Evolutionary conservation across 495 filamentous ascomycete species (phyloP), one percentile per base, ranked within the genome.

Genomic region (Podospora bellae-mahoneyi): DNA sequence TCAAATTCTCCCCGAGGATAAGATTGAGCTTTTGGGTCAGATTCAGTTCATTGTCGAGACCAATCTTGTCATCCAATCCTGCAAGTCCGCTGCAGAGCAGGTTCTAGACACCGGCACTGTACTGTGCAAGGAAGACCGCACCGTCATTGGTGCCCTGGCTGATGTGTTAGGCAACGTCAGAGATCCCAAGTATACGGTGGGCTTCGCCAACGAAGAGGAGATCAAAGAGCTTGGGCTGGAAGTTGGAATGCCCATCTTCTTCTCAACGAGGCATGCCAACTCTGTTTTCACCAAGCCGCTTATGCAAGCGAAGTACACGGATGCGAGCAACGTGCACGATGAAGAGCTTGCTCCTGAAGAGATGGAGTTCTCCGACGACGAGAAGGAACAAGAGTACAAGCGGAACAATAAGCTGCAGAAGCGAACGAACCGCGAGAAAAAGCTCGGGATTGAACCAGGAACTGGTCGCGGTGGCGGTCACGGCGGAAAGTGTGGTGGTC

Each of bases 351-450:
- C 79, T 2, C 90, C 90, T 27, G 89, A 93, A 18, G 94, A 97
- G 74, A 84, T 92, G 39, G 95, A 97, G 73, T 98, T 97, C 73
- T 97, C 93, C 0, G 95, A 98, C 70, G 95, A 99, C 69, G 95
- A 98, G 79, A 90, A 90, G 23, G 95, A 98, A 76, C 89, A 88
- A 6, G 92, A 93, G 72, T 86, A 92, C 75, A 96, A 90, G 81
- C 80, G 82, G 62, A 72, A 79, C 71, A 71, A 81, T 3, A 91
- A 88, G 72, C 74, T 85, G 69, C 91, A 91, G 78, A 89, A 76
- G 84, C 84, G 84, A 77, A 13, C 18, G 18, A 7, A 9, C 16
- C n/a, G 23, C n/a, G 55, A 48, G 30, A 61, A 61, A 26, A 23
- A 32, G 16, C 20, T 28, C 7, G 16, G 26, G 20, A 61, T 61